Conservation (phyloP, 768 basidiomycete genomes). For the Butyriboletus loyo region DNA sequence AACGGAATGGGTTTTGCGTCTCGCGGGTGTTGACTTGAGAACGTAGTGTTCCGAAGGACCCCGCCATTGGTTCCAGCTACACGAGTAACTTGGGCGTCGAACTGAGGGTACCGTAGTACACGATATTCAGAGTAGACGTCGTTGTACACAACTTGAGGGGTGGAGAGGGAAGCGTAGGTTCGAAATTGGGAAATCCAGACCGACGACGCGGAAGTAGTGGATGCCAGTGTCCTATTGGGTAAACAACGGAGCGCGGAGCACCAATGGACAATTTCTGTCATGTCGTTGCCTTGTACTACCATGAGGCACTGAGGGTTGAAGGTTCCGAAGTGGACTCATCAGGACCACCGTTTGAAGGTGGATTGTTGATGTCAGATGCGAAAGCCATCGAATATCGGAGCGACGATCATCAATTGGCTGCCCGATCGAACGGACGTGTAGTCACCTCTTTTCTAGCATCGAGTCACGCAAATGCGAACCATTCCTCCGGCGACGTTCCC, state of each 20-base stretch:
- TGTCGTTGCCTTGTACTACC: conserved; percentile 53
- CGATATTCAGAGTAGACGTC: conserved; percentile 24
- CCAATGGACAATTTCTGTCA: conserved; percentile 68
- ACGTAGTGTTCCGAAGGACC: conserved; percentile 39
- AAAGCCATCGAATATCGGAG: conserved; percentile 72
- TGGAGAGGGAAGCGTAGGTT: conserved; percentile 43
- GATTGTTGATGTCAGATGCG: conserved; percentile 67
- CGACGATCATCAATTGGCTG: conserved; percentile 20
- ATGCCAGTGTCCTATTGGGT: conserved; percentile 51
- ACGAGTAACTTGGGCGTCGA: conserved; percentile 42
- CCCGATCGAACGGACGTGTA: background rate
- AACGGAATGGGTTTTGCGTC: conserved; percentile 44
- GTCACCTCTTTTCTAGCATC: conserved; percentile 65
- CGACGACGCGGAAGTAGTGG: conserved; percentile 41
- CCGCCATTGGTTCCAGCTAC: conserved; percentile 35
- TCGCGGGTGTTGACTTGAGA: conserved; percentile 42
- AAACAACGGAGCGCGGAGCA: conserved; percentile 72
- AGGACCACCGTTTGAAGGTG: conserved; percentile 45
- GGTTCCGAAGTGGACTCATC: conserved; percentile 66
- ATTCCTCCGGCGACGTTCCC: conserved; percentile 90
- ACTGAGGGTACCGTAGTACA: conserved; percentile 25
- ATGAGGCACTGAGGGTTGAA: conserved; percentile 32
- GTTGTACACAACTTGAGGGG: conserved; percentile 33
- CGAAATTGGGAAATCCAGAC: conserved; percentile 40
- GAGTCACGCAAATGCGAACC: conserved; percentile 83